Percentiles rank a stretch among this genome's conserved stretches.
Conservation (phyloP, 2,329 filamentous ascomycete species). For the Stagonosporopsis rhizophila region DNA sequence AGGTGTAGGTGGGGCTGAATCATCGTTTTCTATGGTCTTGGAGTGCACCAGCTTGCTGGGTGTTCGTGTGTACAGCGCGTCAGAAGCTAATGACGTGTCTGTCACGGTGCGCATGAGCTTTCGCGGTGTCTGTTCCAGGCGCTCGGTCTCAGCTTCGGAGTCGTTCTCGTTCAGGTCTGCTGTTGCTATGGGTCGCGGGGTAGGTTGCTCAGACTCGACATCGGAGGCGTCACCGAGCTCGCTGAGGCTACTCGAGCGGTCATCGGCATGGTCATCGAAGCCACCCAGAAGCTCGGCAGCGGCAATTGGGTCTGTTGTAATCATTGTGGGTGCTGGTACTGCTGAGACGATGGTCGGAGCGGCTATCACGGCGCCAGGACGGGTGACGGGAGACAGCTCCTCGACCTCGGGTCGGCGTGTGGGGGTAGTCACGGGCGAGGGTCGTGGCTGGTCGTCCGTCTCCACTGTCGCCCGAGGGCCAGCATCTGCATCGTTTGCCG, state of each 20-base stretch:
- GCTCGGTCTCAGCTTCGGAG: constrained; percentile 92
- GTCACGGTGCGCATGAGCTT: constrained; percentile 56
- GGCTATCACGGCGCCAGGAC: constrained; percentile 20
- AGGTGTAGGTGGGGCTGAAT: constrained; percentile 40
- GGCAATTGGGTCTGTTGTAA: constrained; percentile 24
- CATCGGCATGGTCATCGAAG: constrained; percentile 61
- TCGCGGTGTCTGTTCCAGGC: constrained; percentile 86
- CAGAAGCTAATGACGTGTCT: constrained; percentile 44
- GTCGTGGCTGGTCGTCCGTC: constrained; percentile 10
- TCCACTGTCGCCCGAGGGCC: constrained; percentile 5
- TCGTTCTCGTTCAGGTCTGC: constrained; percentile 62
- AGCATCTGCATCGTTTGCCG: neutral
- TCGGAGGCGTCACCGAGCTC: constrained; percentile 85
- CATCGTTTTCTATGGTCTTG: constrained; percentile 41
- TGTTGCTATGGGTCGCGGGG: constrained; percentile 31
- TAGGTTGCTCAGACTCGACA: constrained; percentile 53
- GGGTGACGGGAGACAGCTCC: constrained; percentile 22
- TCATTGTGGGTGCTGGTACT: constrained; percentile 31
- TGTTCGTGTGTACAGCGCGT: constrained; percentile 42
- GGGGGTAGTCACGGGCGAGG: constrained; percentile 54
- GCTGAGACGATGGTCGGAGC: constrained; percentile 35
- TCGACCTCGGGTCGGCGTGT: constrained; percentile 43
- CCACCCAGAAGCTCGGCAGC: constrained; percentile 21
- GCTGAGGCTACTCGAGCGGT: constrained; percentile 85
- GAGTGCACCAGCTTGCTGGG: constrained; percentile 49